Percentiles rank a stretch among this genome's conserved stretches.
Conservation (phyloP, 805 yeast genomes). For the Zygosaccharomyces lentus region DNA sequence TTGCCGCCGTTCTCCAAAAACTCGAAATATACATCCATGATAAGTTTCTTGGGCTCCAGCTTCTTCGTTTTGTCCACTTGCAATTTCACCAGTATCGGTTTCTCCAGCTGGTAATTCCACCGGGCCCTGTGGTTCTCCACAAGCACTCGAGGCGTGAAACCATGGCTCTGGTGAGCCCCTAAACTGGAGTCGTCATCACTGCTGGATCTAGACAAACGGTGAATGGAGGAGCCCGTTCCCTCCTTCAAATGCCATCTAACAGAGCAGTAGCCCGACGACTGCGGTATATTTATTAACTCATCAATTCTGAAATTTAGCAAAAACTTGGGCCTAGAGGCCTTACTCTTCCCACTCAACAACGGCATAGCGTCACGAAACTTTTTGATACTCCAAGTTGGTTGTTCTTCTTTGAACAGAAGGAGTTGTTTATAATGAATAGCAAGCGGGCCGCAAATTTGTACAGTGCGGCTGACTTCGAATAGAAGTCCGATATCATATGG, state of each 20-base stretch:
- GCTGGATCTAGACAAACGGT: slow-evolving; percentile 3
- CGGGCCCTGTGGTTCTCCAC: slow-evolving; percentile 50
- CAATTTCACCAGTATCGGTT: slow-evolving; percentile 40
- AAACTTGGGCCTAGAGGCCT: slow-evolving; percentile 54
- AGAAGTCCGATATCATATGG: neutral
- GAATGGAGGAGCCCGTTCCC: slow-evolving; percentile 29
- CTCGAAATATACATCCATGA: slow-evolving; percentile 45
- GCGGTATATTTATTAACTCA: slow-evolving; percentile 82
- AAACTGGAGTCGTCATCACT: slow-evolving; percentile 29
- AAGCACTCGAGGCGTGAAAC: slow-evolving; percentile 40
- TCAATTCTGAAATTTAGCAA: slow-evolving; percentile 52
- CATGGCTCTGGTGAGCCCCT: slow-evolving; percentile 32
- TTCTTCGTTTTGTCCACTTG: slow-evolving; percentile 37
- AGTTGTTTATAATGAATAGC: neutral
- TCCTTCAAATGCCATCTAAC: slow-evolving; percentile 63
- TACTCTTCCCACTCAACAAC: slow-evolving; percentile 19
- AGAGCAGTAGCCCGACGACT: slow-evolving; percentile 61
- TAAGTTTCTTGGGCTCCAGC: slow-evolving; percentile 37
- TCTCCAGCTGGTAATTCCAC: slow-evolving; percentile 42
- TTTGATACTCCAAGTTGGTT: neutral
- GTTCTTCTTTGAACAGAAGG: neutral
- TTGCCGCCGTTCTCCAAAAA: slow-evolving; percentile 14
- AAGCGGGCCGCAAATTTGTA: neutral
- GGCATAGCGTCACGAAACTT: slow-evolving; percentile 4
- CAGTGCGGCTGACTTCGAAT: neutral